Percentiles rank a stretch among this genome's conserved stretches.
These are phyloP conservation scores for Sherardia arvensis DNA, from an alignment of 257 asterid genomes.

Conservation along the genomic window DNA sequence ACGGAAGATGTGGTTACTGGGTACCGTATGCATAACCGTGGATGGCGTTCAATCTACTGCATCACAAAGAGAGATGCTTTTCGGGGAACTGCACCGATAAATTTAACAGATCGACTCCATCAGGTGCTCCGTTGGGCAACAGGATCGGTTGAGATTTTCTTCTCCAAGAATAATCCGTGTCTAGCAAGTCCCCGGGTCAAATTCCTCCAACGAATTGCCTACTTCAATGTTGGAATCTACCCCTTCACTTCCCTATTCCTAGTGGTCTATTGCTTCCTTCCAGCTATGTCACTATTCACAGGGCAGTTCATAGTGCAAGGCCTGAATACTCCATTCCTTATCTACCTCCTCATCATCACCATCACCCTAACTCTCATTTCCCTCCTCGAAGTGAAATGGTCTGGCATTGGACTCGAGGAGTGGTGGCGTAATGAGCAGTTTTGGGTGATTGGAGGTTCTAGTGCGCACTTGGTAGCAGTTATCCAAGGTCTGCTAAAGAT, in stretches of 20 bases:
- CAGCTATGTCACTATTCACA: slow-evolving; percentile 72
- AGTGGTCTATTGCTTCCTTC: slow-evolving; percentile 81
- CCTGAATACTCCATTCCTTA: slow-evolving; percentile 43
- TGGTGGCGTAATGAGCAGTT: slow-evolving; percentile 97
- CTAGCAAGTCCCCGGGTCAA: slow-evolving; percentile 79
- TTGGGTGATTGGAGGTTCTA: slow-evolving; percentile 87
- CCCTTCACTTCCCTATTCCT: slow-evolving; percentile 91
- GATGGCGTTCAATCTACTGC: slow-evolving; percentile 93
- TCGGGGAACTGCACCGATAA: slow-evolving; percentile 88
- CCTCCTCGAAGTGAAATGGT: slow-evolving; percentile 92
- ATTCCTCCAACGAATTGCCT: slow-evolving; percentile 82
- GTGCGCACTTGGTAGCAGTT: slow-evolving; percentile 85
- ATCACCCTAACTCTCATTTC: slow-evolving; percentile 55
- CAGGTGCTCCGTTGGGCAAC: slow-evolving; percentile 99
- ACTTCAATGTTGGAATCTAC: slow-evolving; percentile 88
- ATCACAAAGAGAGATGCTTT: slow-evolving; percentile 92
- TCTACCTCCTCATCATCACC: slow-evolving; percentile 61
- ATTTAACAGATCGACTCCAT: slow-evolving; percentile 90
- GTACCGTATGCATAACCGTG: slow-evolving; percentile 98
- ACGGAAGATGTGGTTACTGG: slow-evolving; percentile 98
- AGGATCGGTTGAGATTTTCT: slow-evolving; percentile 94
- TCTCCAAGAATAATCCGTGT: slow-evolving; percentile 70
- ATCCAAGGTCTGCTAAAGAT: slow-evolving; percentile 82
- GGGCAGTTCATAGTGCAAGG: slow-evolving; percentile 86
- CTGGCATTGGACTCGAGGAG: slow-evolving; percentile 81